Evolutionary conservation across 176 grass and related monocot genomes (phyloP).

Genomic region (Oryza meyeriana): DNA sequence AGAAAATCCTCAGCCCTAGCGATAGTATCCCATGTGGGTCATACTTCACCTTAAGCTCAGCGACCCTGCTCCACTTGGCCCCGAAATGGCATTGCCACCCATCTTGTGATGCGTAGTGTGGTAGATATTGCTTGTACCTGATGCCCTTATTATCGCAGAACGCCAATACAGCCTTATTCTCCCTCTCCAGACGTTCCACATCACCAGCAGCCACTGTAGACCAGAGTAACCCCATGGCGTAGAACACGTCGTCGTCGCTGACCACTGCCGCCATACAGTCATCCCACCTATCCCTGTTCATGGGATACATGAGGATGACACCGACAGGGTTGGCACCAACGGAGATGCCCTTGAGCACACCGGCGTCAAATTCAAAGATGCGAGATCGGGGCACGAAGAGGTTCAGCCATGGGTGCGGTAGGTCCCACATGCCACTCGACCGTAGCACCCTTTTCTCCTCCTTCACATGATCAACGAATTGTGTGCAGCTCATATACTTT

Average conservation of each 20-base stretch:
- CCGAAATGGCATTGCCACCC: conserved; percentile 46
- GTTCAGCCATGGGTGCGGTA: conserved; percentile 71
- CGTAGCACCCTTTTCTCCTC: conserved; percentile 37
- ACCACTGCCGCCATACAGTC: conserved; percentile 32
- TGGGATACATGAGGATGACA: conserved; percentile 59
- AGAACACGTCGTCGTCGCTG: conserved; percentile 44
- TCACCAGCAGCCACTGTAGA: conserved; percentile 5
- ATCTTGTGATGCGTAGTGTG: conserved; percentile 20
- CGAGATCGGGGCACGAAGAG: conserved; percentile 54
- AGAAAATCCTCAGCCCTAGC: conserved; percentile 36
- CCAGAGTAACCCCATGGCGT: conserved; percentile 36
- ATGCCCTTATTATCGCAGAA: conserved; percentile 21
- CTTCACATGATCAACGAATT: conserved; percentile 50
- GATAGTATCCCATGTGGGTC: conserved; percentile 43
- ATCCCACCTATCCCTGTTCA: conserved; percentile 49
- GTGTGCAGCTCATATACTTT: conserved; percentile 26
- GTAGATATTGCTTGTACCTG: conserved; percentile 44
- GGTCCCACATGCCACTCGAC: conserved; percentile 33
- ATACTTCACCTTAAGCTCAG: conserved; percentile 44
- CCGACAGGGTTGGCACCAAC: conserved; percentile 24
- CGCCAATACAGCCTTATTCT: conserved; percentile 32
- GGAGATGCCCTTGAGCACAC: conserved; percentile 44
- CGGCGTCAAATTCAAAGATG: conserved; percentile 48
- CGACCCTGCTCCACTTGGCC: conserved; percentile 36
- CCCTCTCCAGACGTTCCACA: conserved; percentile 8